Evolutionary conservation across 192 early-diverging fungal species (phyloP).

Genomic region (Obelidium mucronatum): DNA sequence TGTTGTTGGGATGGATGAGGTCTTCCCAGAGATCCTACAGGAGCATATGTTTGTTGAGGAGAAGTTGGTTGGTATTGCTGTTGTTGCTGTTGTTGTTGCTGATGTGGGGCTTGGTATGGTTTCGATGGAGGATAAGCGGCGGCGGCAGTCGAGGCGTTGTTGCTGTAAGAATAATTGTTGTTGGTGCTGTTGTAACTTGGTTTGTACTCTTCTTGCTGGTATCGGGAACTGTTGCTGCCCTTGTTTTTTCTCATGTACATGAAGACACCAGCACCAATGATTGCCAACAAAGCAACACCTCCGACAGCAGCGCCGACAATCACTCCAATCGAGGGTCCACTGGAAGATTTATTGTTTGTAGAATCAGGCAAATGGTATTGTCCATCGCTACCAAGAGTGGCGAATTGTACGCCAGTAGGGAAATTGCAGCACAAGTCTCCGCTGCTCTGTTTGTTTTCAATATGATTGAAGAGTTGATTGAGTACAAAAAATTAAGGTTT

Average conservation of each 20-base stretch:
- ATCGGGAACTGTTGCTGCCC: not conserved
- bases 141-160: not conserved
- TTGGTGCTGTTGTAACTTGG: not conserved
- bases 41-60: not conserved
- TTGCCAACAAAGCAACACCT: not conserved
- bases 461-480: not conserved
- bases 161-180: not conserved
- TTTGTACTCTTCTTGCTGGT: not conserved
- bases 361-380: not conserved
- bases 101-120: not conserved
- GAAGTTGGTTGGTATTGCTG: not conserved
- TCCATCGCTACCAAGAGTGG: not conserved
- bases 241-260: not conserved
- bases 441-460: not conserved
- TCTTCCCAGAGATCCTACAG: not conserved
- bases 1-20: slow-evolving; percentile 2
- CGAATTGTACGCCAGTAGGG: slow-evolving; percentile 8
- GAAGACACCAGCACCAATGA: not conserved
- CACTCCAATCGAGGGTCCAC: not conserved
- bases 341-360: not conserved
- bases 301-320: slow-evolving; percentile 16
- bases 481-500: too few relatives aligned
- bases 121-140: not conserved
- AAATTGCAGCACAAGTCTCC: slow-evolving; percentile 17
- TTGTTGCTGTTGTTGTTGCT: not conserved